Percentiles rank a stretch among this genome's conserved stretches.
These are phyloP conservation scores for Dalbergia cultrata DNA, from an alignment of 306 rosid genomes.

Conservation along the genomic window DNA sequence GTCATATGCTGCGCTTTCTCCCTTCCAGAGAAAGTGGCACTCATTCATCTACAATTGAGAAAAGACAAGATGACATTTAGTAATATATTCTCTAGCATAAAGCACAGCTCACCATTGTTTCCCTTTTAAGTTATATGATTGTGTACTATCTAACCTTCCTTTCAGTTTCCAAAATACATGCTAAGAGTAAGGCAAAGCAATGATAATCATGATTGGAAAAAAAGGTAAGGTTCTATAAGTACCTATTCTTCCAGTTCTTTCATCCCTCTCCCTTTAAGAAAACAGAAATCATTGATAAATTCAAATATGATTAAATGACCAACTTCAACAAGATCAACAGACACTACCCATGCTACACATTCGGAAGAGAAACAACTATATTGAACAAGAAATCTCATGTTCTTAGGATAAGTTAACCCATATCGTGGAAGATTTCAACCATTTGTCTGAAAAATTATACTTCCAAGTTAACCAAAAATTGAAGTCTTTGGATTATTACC, in stretches of 20 bases:
- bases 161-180: conserved; percentile 16
- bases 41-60: not conserved
- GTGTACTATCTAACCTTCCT: not conserved
- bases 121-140: conserved; percentile 6
- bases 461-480: not conserved
- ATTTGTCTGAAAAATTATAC: not conserved
- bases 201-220: conserved; percentile 11
- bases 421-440: conserved; percentile 10
- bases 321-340: not conserved
- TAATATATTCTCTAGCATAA: not conserved
- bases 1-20: conserved; percentile 5
- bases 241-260: not conserved
- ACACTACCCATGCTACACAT: not conserved
- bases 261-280: not conserved
- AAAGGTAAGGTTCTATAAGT: not conserved
- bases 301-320: not conserved
- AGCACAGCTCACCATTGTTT: not conserved
- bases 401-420: not conserved
- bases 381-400: not conserved
- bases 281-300: not conserved
- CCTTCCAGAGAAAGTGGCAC: not conserved
- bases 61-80: not conserved
- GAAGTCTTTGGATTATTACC: conserved; percentile 58
- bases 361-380: not conserved
- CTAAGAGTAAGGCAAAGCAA: not conserved